These are phyloP conservation scores for Didymella arachidicola DNA, from an alignment of 2,329 filamentous ascomycete genomes.

Conservation along the genomic window DNA sequence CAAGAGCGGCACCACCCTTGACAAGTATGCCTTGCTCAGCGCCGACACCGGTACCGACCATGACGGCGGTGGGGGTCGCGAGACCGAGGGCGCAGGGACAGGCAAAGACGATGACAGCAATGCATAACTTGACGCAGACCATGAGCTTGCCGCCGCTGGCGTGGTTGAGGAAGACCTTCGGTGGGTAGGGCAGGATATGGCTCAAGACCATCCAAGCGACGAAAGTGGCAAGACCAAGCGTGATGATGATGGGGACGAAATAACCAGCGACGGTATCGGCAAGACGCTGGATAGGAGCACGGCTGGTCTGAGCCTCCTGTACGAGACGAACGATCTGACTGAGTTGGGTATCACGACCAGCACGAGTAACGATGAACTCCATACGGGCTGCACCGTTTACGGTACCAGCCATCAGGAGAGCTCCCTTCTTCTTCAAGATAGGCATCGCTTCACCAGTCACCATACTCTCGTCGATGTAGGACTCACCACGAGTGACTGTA, in stretches of 20 bases:
- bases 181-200: constrained; percentile 83
- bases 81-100: constrained; percentile 97
- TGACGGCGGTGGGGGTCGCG: constrained; percentile 94
- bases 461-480: constrained; percentile 97
- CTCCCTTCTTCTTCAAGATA: constrained; percentile 84
- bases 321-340: constrained; percentile 99
- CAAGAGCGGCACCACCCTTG: constrained; percentile 91
- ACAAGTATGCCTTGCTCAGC: constrained; percentile 97
- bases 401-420: constrained; percentile 85
- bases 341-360: constrained; percentile 93
- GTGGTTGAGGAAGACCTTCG: constrained; percentile 81
- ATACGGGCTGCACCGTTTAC: constrained; percentile 93
- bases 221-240: constrained; percentile 85
- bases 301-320: constrained; percentile 92
- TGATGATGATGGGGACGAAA: constrained; percentile 89
- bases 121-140: constrained; percentile 96
- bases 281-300: constrained; percentile 92
- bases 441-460: constrained; percentile 97
- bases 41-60: constrained; percentile 98
- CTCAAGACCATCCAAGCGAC: constrained; percentile 93
- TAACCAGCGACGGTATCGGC: constrained; percentile 91
- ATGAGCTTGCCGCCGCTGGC: constrained; percentile 90
- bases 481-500: constrained; percentile 83
- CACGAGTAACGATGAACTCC: constrained; percentile 90
- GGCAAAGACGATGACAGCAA: constrained; percentile 97